These are phyloP conservation scores for Monosporascus sp. DNA, from an alignment of 2,329 filamentous ascomycete species.

Conservation along the genomic window DNA sequence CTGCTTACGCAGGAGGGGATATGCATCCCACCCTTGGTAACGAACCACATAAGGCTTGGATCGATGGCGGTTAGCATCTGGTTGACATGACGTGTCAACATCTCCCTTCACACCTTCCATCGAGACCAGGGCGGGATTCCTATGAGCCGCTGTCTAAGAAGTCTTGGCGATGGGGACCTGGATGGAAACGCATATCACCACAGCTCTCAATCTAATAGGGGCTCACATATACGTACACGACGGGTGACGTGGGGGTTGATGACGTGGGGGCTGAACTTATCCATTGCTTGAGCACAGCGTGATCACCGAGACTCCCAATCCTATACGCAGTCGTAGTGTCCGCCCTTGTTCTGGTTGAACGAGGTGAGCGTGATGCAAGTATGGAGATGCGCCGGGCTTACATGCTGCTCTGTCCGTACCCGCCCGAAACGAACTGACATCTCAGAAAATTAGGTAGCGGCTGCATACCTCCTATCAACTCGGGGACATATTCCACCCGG, in stretches of 20 bases:
- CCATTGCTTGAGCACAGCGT: no score
- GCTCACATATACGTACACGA: no score
- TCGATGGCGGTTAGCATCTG: background rate
- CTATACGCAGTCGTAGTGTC: no score
- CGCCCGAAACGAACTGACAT: background rate
- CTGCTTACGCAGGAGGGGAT: background rate
- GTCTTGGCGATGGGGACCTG: no score
- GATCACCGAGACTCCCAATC: no score
- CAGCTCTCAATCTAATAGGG: no score
- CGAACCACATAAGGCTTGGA: background rate
- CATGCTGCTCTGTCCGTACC: background rate
- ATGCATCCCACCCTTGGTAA: background rate
- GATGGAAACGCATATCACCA: no score
- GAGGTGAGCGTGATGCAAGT: background rate
- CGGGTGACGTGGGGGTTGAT: no score
- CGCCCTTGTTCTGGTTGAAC: background rate
- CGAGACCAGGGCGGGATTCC: no score
- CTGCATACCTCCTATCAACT: conserved; percentile 1
- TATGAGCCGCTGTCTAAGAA: no score
- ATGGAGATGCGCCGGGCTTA: background rate
- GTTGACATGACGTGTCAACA: background rate
- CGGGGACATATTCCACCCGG: conserved; percentile 9
- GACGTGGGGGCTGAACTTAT: no score
- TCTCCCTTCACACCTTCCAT: background rate
- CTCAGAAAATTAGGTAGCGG: conserved; percentile 3